Base-by-base conservation (phyloP, 2,329 filamentous ascomycete genomes). In the Clonostachys solani region DNA sequence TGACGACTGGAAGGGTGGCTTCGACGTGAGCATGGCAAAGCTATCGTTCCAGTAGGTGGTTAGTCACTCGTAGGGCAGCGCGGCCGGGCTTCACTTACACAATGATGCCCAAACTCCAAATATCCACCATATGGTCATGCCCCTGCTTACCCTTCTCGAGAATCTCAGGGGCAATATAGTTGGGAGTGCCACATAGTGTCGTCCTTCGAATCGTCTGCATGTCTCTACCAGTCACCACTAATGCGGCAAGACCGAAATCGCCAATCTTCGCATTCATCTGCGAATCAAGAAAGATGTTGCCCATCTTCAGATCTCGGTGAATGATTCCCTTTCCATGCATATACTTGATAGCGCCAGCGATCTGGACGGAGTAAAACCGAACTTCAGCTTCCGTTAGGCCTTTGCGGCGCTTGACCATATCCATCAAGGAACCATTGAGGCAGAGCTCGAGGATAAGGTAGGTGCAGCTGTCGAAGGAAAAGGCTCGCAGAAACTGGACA, bases 261-360 rank as follows among this genome's bases (percentile, higher is more conserved):
- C 94, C 94, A 58, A 99, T 90, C 65, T 99, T 99, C 58, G 96
- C 86, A 60, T 99, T 95, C 92, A 99, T 96, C 55, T 91, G 78
- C 46, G 83, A 82, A 65, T 99, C 94, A 45, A 99, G 77, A 60
- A 99, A 99, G 55, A 99, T 86, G 64, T 99, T 99, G 43, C 94
- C 95, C 76, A 96, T 97, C 70, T 99, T 99, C 57, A 99, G 70
- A 67, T 99, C 94, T 44, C 94, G 84, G 67, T 99, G 94, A 44
- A 97, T 96, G 52, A 99, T 95, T 54, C 92, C 94, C 63, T 95
- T 88, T 60, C 84, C 84, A 66, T 99, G 95, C 75, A 99, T 88
- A 63, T 99, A 99, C 68, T 97, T 97, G 68, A 99, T 92, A 36
- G 94, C 94, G 35, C 94, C 94, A 54, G 92, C 90, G 50, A 96